phyloP scores from a whole-genome alignment of 2,329 filamentous ascomycete species.

The Phoma sp. region DNA sequence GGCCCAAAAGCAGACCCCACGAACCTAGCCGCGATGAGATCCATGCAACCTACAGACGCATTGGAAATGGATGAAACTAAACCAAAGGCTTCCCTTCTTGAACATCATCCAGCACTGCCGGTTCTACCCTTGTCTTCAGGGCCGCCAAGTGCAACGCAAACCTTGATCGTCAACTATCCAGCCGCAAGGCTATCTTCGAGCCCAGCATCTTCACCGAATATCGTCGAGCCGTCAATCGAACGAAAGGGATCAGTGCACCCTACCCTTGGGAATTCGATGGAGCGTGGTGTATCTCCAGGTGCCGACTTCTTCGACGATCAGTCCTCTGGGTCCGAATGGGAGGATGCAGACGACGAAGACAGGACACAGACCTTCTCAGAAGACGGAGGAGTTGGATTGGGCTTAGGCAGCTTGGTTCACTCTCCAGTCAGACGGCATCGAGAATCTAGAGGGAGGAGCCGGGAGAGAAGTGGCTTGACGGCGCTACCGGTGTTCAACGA shows the following conservation, averaged over 20 bases:
- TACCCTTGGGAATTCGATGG: conserved; percentile 33
- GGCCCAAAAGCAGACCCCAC: background rate
- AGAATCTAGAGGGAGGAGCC: conserved; percentile 17
- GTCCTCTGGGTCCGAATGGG: conserved; percentile 34
- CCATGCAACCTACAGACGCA: background rate
- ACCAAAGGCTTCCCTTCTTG: conserved; percentile 10
- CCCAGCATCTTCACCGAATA: conserved; percentile 37
- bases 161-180: conserved; percentile 33
- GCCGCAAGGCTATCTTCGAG: conserved; percentile 38
- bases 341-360: conserved; percentile 28
- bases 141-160: conserved; percentile 24
- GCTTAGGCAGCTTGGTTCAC: conserved; percentile 14
- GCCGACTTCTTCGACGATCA: conserved; percentile 40
- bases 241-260: conserved; percentile 33
- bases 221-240: conserved; percentile 29
- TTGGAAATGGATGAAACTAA: conserved; percentile 1
- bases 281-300: conserved; percentile 24
- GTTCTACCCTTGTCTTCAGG: conserved; percentile 16
- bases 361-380: conserved; percentile 22
- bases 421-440: background rate
- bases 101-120: conserved; percentile 20
- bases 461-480: conserved; percentile 20
- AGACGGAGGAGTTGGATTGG: conserved; percentile 1
- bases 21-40: background rate
- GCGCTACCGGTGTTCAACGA: conserved; percentile 25